Evolutionary conservation across 768 basidiomycete species (phyloP).

Genomic region (Tricholomella constricta): DNA sequence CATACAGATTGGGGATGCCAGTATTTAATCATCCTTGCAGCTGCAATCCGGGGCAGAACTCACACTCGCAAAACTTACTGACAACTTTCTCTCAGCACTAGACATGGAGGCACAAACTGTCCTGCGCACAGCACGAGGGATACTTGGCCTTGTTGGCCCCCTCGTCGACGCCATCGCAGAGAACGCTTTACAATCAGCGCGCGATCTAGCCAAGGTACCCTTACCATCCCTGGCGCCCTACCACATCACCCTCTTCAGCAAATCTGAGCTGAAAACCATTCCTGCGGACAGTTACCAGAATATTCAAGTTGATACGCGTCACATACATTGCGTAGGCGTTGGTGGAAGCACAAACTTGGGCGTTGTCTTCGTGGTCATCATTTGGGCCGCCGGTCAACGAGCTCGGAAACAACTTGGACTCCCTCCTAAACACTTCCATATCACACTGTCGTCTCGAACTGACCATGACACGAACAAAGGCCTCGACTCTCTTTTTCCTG

Average conservation of each 20-base stretch:
- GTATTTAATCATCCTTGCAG: no score
- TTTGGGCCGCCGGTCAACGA: constrained; percentile 56
- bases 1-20: not conserved
- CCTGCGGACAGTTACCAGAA: constrained; percentile 23
- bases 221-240: constrained; percentile 22
- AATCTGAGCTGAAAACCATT: constrained; percentile 37
- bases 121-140: constrained; percentile 19
- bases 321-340: constrained; percentile 41
- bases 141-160: constrained; percentile 20
- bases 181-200: constrained; percentile 7
- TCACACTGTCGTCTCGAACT: constrained; percentile 46
- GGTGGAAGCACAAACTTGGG: constrained; percentile 35
- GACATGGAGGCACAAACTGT: constrained; percentile 5
- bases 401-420: constrained; percentile 51
- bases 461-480: constrained; percentile 50
- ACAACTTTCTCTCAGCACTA: not conserved
- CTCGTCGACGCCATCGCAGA: constrained; percentile 20
- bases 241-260: constrained; percentile 44
- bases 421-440: constrained; percentile 56
- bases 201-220: not conserved
- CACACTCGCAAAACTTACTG: not conserved
- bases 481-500: constrained; percentile 43
- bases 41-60: not conserved
- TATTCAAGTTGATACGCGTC: constrained; percentile 25
- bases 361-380: constrained; percentile 50